Base-by-base conservation (phyloP, 2,329 filamentous ascomycete genomes). In the Fusarium keratoplasticum region DNA sequence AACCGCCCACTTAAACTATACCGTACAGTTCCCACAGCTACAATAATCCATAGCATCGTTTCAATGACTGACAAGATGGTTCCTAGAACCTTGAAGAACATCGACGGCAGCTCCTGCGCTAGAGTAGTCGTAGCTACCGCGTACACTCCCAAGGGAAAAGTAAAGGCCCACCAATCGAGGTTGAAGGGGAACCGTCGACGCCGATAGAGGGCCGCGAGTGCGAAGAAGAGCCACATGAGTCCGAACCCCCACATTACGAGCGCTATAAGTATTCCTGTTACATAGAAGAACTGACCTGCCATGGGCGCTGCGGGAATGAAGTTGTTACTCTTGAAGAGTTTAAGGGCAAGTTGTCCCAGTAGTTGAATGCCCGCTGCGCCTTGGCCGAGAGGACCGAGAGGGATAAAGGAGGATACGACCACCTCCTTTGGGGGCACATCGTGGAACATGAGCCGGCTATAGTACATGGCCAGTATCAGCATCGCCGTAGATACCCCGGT, bases 351-450 rank as follows among this genome's bases (percentile, higher is more conserved):
- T 60, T 81, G 80, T 5, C 87, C 87, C 2, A 81, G 74, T 68
- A 86, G 83, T 76, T 85, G 82, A 58, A 84, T 84, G 38, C 83
- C 86, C 75, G 87, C 92, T 20, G 88, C 89, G 22, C 90, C 90
- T 79, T 91, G 89, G 0, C 90, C 90, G 0, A 92, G 82, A 0
- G 91, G 90, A 0, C 90, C 90, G 0, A 93, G 82, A 0, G 90
- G 90, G 2, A 93, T 82, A 72, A 93, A 91, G 11, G 88, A 87
- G 3, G 87, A 90, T 1, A 92, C 89, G 20, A 92, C 89, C 52
- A 89, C 86, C 77, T 91, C 90, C 31, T 86, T 83, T 1, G 89
- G 87, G 1, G 90, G 90, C 6, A 92, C 81, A 57, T 89, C 88
- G 77, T 92, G 86, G 0, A 92, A 77, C 22, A 88, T 87, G 3